Evolutionary conservation across 169 alveolate genomes (phyloP).

Genomic region (Cryptosporidium bovis): DNA sequence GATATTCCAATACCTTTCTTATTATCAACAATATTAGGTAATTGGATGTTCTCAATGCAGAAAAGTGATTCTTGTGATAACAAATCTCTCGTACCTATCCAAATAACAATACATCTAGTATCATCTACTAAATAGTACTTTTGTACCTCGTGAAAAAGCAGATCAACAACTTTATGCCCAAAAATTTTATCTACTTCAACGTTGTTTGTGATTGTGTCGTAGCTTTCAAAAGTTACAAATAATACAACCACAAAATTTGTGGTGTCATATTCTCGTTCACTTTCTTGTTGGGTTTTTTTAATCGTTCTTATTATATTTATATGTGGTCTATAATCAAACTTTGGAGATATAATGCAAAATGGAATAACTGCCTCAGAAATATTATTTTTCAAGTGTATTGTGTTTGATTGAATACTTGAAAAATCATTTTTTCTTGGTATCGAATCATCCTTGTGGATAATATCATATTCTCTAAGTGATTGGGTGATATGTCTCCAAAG

Average conservation of each 20-base stretch:
- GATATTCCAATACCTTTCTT: background rate
- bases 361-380: conserved; percentile 21
- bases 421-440: background rate
- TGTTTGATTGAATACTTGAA: background rate
- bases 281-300: background rate
- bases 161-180: conserved; percentile 55
- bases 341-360: conserved; percentile 42
- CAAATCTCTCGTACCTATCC: conserved; percentile 71
- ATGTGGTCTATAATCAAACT: conserved; percentile 47
- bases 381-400: background rate
- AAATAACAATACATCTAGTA: conserved; percentile 48
- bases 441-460: background rate
- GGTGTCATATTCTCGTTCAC: background rate
- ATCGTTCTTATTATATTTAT: conserved; percentile 10
- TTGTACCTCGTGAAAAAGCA: conserved; percentile 20
- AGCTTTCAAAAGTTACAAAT: conserved; percentile 46
- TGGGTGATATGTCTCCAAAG: background rate
- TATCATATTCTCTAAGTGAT: background rate
- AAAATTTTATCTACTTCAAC: background rate
- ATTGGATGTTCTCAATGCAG: background rate
- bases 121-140: background rate
- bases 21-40: background rate
- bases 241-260: background rate
- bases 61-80: conserved; percentile 60
- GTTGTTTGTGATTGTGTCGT: conserved; percentile 13